Evolutionary conservation across 768 basidiomycete species (phyloP).

Genomic region (Lactarius hatsudake): DNA sequence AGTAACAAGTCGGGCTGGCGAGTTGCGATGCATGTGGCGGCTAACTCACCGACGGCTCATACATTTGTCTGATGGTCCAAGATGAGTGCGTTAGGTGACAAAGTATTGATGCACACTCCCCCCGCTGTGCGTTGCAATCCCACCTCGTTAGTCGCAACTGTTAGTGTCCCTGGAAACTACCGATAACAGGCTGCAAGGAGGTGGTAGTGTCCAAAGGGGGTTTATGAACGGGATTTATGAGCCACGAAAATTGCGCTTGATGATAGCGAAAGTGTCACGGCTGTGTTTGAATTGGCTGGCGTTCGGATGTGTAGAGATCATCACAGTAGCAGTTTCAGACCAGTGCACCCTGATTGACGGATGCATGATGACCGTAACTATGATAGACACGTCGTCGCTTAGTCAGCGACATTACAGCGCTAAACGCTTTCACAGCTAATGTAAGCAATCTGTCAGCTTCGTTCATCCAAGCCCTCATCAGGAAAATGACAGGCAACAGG

Average conservation of each 20-base stretch:
- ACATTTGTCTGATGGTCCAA: background rate
- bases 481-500: no score
- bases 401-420: no score
- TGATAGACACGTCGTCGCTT: no score
- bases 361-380: no score
- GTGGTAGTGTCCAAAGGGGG: background rate
- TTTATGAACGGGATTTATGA: background rate
- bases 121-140: background rate
- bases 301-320: background rate
- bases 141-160: background rate
- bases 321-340: background rate
- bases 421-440: no score
- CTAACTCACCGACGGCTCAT: background rate
- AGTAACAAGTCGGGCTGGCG: no score
- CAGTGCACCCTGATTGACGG: background rate
- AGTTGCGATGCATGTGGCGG: background rate
- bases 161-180: background rate
- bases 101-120: background rate
- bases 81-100: background rate
- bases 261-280: background rate
- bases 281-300: background rate
- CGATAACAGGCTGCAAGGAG: no score
- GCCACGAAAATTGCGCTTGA: background rate
- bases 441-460: no score
- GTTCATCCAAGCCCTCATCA: no score